These are phyloP conservation scores for Diplodia corticola DNA, from an alignment of 2,329 filamentous ascomycete species.

Conservation along the genomic window DNA sequence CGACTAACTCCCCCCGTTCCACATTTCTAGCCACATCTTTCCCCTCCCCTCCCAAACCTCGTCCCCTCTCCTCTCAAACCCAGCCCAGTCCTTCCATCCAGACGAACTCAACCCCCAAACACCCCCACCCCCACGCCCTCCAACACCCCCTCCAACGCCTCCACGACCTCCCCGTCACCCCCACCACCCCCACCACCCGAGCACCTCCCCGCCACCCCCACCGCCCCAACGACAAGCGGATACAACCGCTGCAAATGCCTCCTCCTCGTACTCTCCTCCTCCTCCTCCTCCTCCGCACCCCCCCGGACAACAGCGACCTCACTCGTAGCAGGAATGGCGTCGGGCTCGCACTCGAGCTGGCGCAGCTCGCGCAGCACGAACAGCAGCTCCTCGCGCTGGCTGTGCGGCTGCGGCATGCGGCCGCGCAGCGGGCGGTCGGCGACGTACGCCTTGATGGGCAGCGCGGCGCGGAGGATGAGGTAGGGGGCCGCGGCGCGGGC, in stretches of 20 bases:
- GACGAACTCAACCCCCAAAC: constrained; percentile 35
- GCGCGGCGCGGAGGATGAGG: constrained; percentile 75
- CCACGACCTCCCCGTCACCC: constrained; percentile 62
- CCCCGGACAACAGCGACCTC: too few relatives aligned
- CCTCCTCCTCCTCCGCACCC: constrained; percentile 38
- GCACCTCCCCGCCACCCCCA: constrained; percentile 54
- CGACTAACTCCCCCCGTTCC: too few relatives aligned
- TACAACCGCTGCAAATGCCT: constrained; percentile 82
- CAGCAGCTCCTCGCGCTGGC: constrained; percentile 75
- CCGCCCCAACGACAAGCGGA: constrained; percentile 68
- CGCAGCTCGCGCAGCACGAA: constrained; percentile 69
- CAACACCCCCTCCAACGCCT: constrained; percentile 42
- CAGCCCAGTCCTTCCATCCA: too few relatives aligned
- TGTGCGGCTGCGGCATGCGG: constrained; percentile 81
- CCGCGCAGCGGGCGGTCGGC: constrained; percentile 90
- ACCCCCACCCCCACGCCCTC: constrained; percentile 44
- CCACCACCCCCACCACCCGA: too few relatives aligned
- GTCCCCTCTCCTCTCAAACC: not conserved
- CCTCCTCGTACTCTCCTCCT: constrained; percentile 46
- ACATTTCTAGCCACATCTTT: not conserved
- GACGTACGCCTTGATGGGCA: constrained; percentile 81
- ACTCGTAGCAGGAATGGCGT: constrained; percentile 70
- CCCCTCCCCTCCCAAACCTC: not conserved
- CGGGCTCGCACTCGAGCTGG: constrained; percentile 66
- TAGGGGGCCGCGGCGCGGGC: constrained; percentile 77